These are phyloP conservation scores for Durusdinium trenchii DNA, from an alignment of 73 alveolate genomes.

Conservation along the genomic window DNA sequence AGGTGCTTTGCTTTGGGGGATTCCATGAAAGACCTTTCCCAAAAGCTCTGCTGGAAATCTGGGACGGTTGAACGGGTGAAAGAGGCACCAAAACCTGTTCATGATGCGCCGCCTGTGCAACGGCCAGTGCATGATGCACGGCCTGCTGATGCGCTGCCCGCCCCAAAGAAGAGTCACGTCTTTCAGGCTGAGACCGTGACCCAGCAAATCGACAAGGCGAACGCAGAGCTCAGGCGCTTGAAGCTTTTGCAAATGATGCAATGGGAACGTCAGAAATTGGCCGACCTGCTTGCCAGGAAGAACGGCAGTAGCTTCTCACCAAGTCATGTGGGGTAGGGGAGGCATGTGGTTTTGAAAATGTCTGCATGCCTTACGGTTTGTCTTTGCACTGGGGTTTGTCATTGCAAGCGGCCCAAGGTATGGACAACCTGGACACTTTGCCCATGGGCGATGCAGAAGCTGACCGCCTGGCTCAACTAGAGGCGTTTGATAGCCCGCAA, in stretches of 20 bases:
- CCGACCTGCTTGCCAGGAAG: background rate
- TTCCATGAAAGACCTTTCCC: background rate
- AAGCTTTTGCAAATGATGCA: background rate
- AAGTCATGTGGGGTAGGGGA: background rate
- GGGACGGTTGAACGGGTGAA: too few species aligned
- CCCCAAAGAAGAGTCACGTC: background rate
- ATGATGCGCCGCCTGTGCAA: too few species aligned
- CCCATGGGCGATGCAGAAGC: background rate
- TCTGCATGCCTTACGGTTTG: background rate
- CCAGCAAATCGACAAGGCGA: background rate
- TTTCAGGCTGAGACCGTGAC: background rate
- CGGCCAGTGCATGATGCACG: background rate
- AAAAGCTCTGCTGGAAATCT: background rate
- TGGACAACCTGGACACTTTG: background rate
- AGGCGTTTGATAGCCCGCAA: background rate
- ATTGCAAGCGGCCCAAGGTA: too few species aligned
- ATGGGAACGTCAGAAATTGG: constrained; percentile 10
- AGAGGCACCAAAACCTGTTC: too few species aligned
- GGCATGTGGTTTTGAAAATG: too few species aligned
- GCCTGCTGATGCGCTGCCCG: background rate
- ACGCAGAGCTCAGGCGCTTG: background rate
- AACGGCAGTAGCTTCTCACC: background rate
- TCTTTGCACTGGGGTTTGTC: background rate
- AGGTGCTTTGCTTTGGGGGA: background rate
- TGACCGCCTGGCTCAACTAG: background rate